Conservation (phyloP, 2,329 filamentous ascomycete species). For the Aureobasidium vineae region DNA sequence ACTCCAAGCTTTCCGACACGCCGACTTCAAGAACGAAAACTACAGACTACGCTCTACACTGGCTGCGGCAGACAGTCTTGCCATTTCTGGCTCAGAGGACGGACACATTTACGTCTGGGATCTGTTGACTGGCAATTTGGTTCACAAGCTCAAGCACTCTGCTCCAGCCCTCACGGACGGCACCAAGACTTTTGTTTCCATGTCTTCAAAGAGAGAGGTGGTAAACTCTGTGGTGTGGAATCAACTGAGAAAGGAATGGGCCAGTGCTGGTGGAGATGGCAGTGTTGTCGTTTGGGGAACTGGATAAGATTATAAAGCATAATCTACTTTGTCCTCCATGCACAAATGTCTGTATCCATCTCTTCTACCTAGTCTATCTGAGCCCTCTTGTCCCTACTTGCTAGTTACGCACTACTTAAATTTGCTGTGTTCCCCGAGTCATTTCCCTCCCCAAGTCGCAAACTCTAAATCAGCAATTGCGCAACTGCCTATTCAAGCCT, state of each 20-base stretch:
- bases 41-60: slow-evolving; percentile 73
- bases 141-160: slow-evolving; percentile 58
- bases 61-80: slow-evolving; percentile 72
- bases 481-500: background rate
- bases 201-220: slow-evolving; percentile 44
- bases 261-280: slow-evolving; percentile 52
- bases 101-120: slow-evolving; percentile 80
- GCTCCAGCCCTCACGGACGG: slow-evolving; percentile 35
- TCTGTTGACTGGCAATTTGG: slow-evolving; percentile 67
- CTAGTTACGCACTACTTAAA: background rate
- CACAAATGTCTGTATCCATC: too few species aligned
- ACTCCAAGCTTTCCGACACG: slow-evolving; percentile 66
- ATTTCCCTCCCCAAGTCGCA: background rate
- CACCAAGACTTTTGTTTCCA: slow-evolving; percentile 17
- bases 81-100: slow-evolving; percentile 78
- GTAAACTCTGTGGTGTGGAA: slow-evolving; percentile 52
- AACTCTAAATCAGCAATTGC: background rate
- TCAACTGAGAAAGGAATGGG: slow-evolving; percentile 47
- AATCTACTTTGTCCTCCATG: too few species aligned
- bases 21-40: slow-evolving; percentile 61
- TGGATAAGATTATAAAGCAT: background rate
- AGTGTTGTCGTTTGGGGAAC: slow-evolving; percentile 40
- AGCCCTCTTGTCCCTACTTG: background rate
- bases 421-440: background rate
- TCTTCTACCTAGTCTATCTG: too few species aligned